Evolutionary conservation across 371 early-diverging fungal genomes (phyloP), one percentile per base, ranked within the genome.

Genomic region (Parasitella parasitica): DNA sequence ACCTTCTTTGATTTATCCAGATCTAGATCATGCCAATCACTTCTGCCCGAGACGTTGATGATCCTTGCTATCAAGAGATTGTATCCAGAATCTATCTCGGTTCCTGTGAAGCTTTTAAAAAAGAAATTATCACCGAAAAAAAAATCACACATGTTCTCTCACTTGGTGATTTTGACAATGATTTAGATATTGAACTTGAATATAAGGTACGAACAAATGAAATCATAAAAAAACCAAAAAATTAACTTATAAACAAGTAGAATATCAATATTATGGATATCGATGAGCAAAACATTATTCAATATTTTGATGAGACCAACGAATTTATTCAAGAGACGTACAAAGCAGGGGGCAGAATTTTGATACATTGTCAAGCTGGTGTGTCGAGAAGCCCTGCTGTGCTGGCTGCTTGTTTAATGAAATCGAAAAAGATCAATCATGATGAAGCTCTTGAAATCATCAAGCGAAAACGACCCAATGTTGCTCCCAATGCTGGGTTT

Each of bases 321-420:
- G 71, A 57, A 13, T 93, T 89, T 67, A 90, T 90, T 20, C 56
- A 78, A 8, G 67, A 68, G 7, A 82, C 83, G 2, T 56, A 87
- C 22, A 72, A 67, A 1, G 66, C 51, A 8, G 77, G 77, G 8
- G 86, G 86, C 6, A 75, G 73, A 11, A 83, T 90, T 18, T 75
- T 91, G 27, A 84, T 91, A 1, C 90, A 93, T 60, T 93, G 93
- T 75, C 81, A 85, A 70, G 78, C 71, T 12, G 69, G 73, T 36
- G 64, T 74, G 6, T 73, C 70, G 18, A 67, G 74, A 22, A 69
- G 72, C 55, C 46, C 58, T 12, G 69, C 77, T 5, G 48, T 76
- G n/a, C 54, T 79, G 15, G 62, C 69, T 9, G 91, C 92, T 7
- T 93, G 87, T 64, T 43, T 93, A 57, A 91, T 93, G 90, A 81